These are phyloP conservation scores for Daldinia childiae DNA, from an alignment of 495 filamentous ascomycete species.

Conservation along the genomic window DNA sequence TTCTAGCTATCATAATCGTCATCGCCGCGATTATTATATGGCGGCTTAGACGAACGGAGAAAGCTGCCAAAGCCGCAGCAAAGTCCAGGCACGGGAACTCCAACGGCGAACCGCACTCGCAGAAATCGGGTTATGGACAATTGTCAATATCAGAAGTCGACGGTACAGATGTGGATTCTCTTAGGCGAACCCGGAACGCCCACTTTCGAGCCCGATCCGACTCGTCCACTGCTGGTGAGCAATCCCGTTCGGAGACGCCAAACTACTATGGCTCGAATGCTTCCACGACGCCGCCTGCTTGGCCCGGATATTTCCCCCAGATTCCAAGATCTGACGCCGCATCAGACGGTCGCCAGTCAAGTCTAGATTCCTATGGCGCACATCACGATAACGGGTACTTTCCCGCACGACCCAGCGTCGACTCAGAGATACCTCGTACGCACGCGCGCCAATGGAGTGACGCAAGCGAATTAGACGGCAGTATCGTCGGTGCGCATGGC, in stretches of 20 bases:
- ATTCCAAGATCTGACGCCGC: slow-evolving; percentile 18
- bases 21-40: slow-evolving; percentile 53
- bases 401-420: slow-evolving; percentile 43
- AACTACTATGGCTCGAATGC: slow-evolving; percentile 34
- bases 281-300: slow-evolving; percentile 34
- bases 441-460: slow-evolving; percentile 53
- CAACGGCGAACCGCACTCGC: slow-evolving; percentile 38
- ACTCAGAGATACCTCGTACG: slow-evolving; percentile 41
- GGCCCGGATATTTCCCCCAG: slow-evolving; percentile 17
- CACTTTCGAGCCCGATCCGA: slow-evolving; percentile 27
- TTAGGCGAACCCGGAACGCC: slow-evolving; percentile 13
- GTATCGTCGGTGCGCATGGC: slow-evolving; percentile 43
- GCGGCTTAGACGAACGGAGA: slow-evolving; percentile 48
- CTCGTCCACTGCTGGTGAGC: slow-evolving; percentile 25
- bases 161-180: slow-evolving; percentile 29
- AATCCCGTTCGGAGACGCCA: slow-evolving; percentile 39
- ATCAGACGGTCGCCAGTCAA: slow-evolving; percentile 45
- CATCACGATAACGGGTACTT: slow-evolving; percentile 45
- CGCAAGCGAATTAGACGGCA: slow-evolving; percentile 52
- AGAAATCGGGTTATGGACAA: slow-evolving; percentile 38
- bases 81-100: slow-evolving; percentile 48
- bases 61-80: slow-evolving; percentile 33
- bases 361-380: slow-evolving; percentile 43
- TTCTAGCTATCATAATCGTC: slow-evolving; percentile 50
- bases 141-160: slow-evolving; percentile 42